phyloP scores from a whole-genome alignment of 768 basidiomycete genomes.

The Mycena polygramma region DNA sequence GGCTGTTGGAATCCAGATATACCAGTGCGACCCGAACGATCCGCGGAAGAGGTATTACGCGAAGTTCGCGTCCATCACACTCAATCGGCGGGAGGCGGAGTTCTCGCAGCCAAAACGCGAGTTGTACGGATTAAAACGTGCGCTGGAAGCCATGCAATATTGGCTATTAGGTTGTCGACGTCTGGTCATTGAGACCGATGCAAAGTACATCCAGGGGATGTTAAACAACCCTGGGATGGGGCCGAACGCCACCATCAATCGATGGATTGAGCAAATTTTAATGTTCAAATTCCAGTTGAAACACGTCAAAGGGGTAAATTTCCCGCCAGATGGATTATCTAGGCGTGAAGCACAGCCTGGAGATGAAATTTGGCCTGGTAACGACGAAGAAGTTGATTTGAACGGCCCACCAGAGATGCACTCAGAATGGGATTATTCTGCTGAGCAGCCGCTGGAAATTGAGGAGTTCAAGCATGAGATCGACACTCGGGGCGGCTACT shows the following conservation, averaged over 20 bases:
- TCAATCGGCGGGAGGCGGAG: not conserved
- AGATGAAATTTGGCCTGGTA: not conserved
- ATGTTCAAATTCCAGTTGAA: not conserved
- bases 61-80: constrained; percentile 44
- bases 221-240: constrained; percentile 1
- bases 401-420: constrained; percentile 8
- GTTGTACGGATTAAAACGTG: constrained; percentile 39
- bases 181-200: too few species aligned
- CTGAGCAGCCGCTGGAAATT: constrained; percentile 13
- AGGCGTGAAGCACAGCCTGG: constrained; percentile 18
- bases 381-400: not conserved
- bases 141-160: constrained; percentile 23
- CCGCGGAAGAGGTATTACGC: constrained; percentile 32
- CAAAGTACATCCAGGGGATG: not conserved
- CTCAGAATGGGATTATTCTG: not conserved
- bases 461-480: constrained; percentile 26
- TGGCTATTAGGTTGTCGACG: constrained; percentile 15
- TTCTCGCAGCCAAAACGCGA: constrained; percentile 45
- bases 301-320: not conserved
- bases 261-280: not conserved
- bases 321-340: constrained; percentile 2
- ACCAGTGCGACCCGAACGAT: constrained; percentile 23
- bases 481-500: constrained; percentile 26
- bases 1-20: constrained; percentile 27
- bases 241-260: not conserved